Percentiles rank a stretch among this genome's conserved stretches.
Conservation (phyloP, 495 filamentous ascomycete species). For the Stereocaulon alpinum region DNA sequence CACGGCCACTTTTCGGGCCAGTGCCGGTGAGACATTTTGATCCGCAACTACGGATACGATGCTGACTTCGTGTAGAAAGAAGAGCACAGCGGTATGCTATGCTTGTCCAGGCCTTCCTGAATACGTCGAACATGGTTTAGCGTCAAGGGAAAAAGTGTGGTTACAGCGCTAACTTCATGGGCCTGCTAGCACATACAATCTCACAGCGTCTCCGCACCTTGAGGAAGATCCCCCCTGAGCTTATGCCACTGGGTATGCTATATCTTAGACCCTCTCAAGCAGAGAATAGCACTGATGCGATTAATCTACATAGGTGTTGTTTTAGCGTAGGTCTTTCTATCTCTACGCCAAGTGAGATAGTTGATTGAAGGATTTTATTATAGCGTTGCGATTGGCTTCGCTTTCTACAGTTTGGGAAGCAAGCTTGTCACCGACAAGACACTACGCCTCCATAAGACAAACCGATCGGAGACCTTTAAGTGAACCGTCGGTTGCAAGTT, state of each 20-base stretch:
- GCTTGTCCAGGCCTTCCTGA: neutral
- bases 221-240: conserved; percentile 82
- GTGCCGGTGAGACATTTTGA: conserved; percentile 59
- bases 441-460: conserved; percentile 61
- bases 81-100: conserved; percentile 64
- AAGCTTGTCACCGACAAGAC: conserved; percentile 87
- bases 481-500: neutral
- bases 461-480: conserved; percentile 29
- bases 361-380: conserved; percentile 24
- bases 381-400: conserved; percentile 61
- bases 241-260: conserved; percentile 83
- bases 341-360: neutral
- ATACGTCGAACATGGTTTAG: neutral
- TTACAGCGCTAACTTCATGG: neutral
- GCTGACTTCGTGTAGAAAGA: conserved; percentile 53
- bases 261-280: conserved; percentile 1
- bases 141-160: neutral
- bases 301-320: conserved; percentile 56
- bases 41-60: conserved; percentile 23
- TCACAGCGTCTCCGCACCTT: conserved; percentile 85
- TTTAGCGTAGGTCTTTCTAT: conserved; percentile 47
- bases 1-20: conserved; percentile 58
- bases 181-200: conserved; percentile 77
- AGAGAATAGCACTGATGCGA: conserved; percentile 4
- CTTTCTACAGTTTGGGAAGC: conserved; percentile 63